Conservation (phyloP, 2,329 filamentous ascomycete species). For the Talaromyces sp. region DNA sequence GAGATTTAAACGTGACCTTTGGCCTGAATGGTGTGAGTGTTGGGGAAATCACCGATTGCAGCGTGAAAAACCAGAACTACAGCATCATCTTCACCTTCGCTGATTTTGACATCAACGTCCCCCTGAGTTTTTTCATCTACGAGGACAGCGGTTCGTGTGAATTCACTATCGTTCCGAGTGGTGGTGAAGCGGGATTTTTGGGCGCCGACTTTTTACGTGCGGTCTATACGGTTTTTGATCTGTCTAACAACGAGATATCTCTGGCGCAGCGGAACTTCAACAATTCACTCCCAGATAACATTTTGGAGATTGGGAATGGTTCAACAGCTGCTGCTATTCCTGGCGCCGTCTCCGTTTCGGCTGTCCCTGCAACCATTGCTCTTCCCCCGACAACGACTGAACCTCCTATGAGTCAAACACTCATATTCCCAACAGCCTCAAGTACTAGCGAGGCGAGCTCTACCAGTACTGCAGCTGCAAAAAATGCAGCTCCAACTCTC, state of each 20-base stretch:
- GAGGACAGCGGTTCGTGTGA: not conserved
- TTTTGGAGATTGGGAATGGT: slow-evolving; percentile 2
- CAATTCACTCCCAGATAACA: not conserved
- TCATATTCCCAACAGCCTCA: not conserved
- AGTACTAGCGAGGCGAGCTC: not conserved
- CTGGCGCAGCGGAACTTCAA: slow-evolving; percentile 66
- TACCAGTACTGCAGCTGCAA: not conserved
- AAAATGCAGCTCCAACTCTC: not conserved
- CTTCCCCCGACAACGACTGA: not conserved
- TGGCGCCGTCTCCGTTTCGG: not conserved
- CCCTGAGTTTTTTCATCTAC: not conserved
- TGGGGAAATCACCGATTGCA: not conserved
- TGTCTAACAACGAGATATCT: slow-evolving; percentile 67
- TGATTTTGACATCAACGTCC: not conserved
- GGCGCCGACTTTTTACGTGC: slow-evolving; percentile 71
- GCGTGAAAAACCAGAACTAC: not conserved
- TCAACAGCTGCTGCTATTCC: not conserved
- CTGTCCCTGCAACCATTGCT: not conserved
- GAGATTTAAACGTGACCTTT: not conserved
- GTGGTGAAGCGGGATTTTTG: slow-evolving; percentile 51
- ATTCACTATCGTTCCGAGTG: not conserved
- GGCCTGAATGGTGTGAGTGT: not conserved
- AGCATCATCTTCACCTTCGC: not conserved
- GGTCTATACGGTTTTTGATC: slow-evolving; percentile 70
- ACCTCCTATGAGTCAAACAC: not conserved